Base-by-base conservation (phyloP, 257 asterid genomes). In the Hygrophila difformis region DNA sequence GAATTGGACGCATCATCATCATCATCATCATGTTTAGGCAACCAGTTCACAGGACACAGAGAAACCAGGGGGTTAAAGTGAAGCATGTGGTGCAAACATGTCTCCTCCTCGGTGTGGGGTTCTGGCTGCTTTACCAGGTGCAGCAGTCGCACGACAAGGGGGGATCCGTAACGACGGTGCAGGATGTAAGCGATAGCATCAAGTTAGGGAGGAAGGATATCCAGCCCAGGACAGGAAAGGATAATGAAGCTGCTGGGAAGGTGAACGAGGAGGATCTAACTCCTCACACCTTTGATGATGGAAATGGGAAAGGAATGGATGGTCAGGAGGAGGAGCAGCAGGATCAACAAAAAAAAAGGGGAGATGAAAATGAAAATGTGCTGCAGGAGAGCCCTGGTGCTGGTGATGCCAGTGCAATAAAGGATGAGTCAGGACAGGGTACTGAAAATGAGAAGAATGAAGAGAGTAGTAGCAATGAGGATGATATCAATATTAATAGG, bases 201-300 rank as follows among this genome's bases (percentile, higher is more conserved):
- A 65, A 74, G 77, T 56, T 84, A 10, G 95, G 94, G 53, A 74
- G 95, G 61, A 87, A 84, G 66, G 95, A 76, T 65, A 83, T 78
- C 45, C 81, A 55, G 50, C 87, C 94, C 13, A 70, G 37, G 71
- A 50, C 44, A 15, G 80, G 31, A 18, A 78, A 63, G 44, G 72
- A 62, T 42, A 36, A 13, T 42, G 76, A 70, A 18, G 77, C 71
- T 21, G 87, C n/a, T n/a, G n/a, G n/a, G n/a, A n/a, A 65, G 45
- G 56, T 56, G 56, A 55, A 35, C 22, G 68, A 43, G 52, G 75
- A 64, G 19, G 75, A 64, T 12, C 57, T 45, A 5, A 57, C 59
- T 15, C 8, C 15, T 2, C 60, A 36, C n/a, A n/a, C n/a, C 31
- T 60, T 66, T 34, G 63, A 63, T 28, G 73, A 63, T 60, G 78